phyloP scores from a whole-genome alignment of 1,284 basidiomycete genomes.

The Trametes pubescens region DNA sequence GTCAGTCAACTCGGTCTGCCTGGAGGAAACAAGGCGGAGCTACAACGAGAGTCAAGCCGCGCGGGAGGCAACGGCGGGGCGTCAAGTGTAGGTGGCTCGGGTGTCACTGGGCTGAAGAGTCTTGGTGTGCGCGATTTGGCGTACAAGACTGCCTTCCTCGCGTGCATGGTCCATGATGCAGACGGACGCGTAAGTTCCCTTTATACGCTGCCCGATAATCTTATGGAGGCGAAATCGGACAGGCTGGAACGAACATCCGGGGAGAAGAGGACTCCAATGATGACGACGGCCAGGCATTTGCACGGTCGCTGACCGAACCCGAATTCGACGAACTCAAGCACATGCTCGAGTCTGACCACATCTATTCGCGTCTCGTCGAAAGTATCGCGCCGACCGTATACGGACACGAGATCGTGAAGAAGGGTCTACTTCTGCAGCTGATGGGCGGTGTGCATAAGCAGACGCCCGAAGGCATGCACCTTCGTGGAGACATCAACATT shows the following conservation, averaged over 20 bases:
- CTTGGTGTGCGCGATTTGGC: constrained; percentile 95
- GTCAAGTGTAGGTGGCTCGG: constrained; percentile 81
- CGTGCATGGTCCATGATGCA: constrained; percentile 95
- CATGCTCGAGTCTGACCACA: constrained; percentile 95
- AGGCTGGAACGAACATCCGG: constrained; percentile 87
- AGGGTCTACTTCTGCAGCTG: constrained; percentile 95
- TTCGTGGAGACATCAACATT: constrained; percentile 98
- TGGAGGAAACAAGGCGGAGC: constrained; percentile 91
- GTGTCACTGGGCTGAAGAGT: constrained; percentile 94
- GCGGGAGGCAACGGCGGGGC: constrained; percentile 66
- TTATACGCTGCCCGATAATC: not conserved
- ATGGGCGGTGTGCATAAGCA: constrained; percentile 99
- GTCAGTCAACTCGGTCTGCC: constrained; percentile 96
- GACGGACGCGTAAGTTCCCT: constrained; percentile 77
- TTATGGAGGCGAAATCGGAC: constrained; percentile 19
- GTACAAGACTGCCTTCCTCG: constrained; percentile 98
- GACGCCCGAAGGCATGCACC: constrained; percentile 95
- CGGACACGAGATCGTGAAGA: constrained; percentile 98
- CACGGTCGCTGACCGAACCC: constrained; percentile 89
- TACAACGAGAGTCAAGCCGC: constrained; percentile 86
- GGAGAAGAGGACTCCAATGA: constrained; percentile 86
- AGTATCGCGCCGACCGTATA: constrained; percentile 99
- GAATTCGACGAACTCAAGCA: constrained; percentile 94
- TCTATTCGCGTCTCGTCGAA: constrained; percentile 92
- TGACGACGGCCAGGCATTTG: constrained; percentile 81